Base-by-base conservation (phyloP, 106 monocot species). In the Platanthera guangdongensis region DNA sequence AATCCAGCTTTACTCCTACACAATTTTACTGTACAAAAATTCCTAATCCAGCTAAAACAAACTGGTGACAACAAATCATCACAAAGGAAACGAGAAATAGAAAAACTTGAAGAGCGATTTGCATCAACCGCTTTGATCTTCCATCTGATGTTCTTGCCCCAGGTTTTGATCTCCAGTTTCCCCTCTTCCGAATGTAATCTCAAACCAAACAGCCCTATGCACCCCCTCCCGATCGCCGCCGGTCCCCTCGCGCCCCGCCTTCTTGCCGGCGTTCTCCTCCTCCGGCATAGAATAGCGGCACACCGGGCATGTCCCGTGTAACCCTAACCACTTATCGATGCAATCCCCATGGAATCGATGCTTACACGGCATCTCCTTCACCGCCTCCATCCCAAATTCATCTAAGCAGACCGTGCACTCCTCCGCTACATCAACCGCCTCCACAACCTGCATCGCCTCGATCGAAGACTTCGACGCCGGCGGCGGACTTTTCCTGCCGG, bases 361-460 rank as follows among this genome's bases (percentile, higher is more conserved):
- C 79, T 68, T 19, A 57, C 94, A 94, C 0, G 86, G 84, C 94
- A 90, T 90, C 88, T 90, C 94, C 86, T 85, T 94, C 68, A 83
- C 87, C 60, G 25, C 18, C 1, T 30, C 30, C 14, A 11, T 12
- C 57, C 21, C 45, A 7, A 82, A 39, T 63, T n/a, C 80, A 0
- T 90, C 90, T 80, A 94, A 79, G 62, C 94, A 94, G 21, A 94
- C 83, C 16, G 87, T 48, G 68, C 88, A 90, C 73, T 85, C 89
- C 52, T 78, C 78, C 39, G 60, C 77, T 12, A 5, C 51, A 39
- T 60, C 76, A 51, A 2, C 32, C 22, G 2, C 72, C 9, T 84
- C 75, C 68, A 89, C 85, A 51, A 59, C 52, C 80, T 25, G 52
- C 84, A 94, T 53, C 54, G 86, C 78, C 62, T 85, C 88, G 47